These are phyloP conservation scores for Hyaloperonospora arabidopsidis DNA, from an alignment of 352 stramenopile genomes.

Conservation along the genomic window DNA sequence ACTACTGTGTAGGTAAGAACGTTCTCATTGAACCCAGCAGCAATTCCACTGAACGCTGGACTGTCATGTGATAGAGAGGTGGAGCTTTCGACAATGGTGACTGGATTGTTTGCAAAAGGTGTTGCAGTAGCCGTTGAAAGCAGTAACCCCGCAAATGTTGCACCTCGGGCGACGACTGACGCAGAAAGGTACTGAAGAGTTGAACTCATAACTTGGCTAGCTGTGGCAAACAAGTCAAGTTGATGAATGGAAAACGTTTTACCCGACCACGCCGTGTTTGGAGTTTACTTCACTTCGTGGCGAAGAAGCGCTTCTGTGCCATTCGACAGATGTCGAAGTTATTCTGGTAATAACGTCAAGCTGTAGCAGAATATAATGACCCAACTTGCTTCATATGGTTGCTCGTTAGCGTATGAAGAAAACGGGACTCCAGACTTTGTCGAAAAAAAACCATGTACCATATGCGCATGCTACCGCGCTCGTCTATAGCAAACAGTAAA, in stretches of 20 bases:
- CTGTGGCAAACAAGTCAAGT: too few relatives aligned
- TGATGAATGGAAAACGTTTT: too few relatives aligned
- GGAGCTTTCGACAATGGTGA: slow-evolving; percentile 20
- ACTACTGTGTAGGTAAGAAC: slow-evolving; percentile 19
- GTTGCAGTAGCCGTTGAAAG: slow-evolving; percentile 10
- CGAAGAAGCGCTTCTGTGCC: slow-evolving; percentile 11
- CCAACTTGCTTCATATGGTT: neutral
- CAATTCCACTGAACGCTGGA: slow-evolving; percentile 24
- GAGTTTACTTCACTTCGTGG: neutral
- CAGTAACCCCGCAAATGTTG: slow-evolving; percentile 10
- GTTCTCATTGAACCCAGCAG: slow-evolving; percentile 3
- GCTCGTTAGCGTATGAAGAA: too few relatives aligned
- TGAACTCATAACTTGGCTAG: slow-evolving; percentile 10
- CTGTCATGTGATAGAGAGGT: slow-evolving; percentile 26
- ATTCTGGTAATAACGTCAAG: slow-evolving; percentile 7
- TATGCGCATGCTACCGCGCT: too few relatives aligned
- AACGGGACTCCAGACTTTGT: too few relatives aligned
- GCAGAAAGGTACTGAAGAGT: slow-evolving; percentile 10
- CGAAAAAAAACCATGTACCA: too few relatives aligned
- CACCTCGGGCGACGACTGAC: slow-evolving; percentile 6
- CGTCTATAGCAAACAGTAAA: too few relatives aligned
- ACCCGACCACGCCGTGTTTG: neutral
- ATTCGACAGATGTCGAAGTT: slow-evolving; percentile 22
- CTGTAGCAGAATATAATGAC: slow-evolving; percentile 3
- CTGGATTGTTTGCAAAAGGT: slow-evolving; percentile 31